These are phyloP conservation scores for Clohesyomyces aquaticus DNA, from an alignment of 495 filamentous ascomycete genomes.

Conservation along the genomic window DNA sequence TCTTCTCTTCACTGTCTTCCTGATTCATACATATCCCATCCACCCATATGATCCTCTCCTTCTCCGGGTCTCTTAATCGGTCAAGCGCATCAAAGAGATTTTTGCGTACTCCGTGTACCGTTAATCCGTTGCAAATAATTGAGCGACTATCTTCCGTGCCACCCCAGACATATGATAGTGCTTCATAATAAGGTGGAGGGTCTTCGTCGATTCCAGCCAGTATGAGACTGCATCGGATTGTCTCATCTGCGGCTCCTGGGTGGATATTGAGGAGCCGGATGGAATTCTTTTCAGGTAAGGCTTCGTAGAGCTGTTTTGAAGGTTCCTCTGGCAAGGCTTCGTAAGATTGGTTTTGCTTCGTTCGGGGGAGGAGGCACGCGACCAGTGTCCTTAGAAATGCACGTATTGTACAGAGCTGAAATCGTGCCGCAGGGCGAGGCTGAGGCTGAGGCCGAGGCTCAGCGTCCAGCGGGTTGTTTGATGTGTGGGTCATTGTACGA, in stretches of 20 bases:
- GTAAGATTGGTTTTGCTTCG: too few species aligned
- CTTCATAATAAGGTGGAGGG: slow-evolving; percentile 26
- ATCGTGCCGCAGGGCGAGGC: too few species aligned
- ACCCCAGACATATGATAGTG: slow-evolving; percentile 33
- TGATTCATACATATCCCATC: slow-evolving; percentile 37
- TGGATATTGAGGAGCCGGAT: slow-evolving; percentile 35
- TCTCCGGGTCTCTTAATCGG: slow-evolving; percentile 1
- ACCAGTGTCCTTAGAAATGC: too few species aligned
- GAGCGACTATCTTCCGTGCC: background rate
- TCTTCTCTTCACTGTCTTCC: slow-evolving; percentile 14
- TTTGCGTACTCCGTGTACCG: background rate
- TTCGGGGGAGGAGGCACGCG: too few species aligned
- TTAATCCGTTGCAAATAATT: slow-evolving; percentile 8
- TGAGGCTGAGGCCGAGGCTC: too few species aligned
- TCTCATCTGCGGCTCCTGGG: background rate
- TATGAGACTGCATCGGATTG: slow-evolving; percentile 7
- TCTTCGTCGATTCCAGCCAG: background rate
- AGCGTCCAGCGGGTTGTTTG: too few species aligned
- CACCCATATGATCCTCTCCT: slow-evolving; percentile 24
- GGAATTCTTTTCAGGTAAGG: slow-evolving; percentile 18
- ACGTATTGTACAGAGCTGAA: too few species aligned
- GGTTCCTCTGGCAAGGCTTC: too few species aligned
- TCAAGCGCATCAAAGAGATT: slow-evolving; percentile 28
- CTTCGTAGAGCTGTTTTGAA: slow-evolving; percentile 16
- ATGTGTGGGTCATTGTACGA: too few species aligned